Evolutionary conservation across 2,329 filamentous ascomycete species (phyloP).

Genomic region (Venturia oleaginea): DNA sequence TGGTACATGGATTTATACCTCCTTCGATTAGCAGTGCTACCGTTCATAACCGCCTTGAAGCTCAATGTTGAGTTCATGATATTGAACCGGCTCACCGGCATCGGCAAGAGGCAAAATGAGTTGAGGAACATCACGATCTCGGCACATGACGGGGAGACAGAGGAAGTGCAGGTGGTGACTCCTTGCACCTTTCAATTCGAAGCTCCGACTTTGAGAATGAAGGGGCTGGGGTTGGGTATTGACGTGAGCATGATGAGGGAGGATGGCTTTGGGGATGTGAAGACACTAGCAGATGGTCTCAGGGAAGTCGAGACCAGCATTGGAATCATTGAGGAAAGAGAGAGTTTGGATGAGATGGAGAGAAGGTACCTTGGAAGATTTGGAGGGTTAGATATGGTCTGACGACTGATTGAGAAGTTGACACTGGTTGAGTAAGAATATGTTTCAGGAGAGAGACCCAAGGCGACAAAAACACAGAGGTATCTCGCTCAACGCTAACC

Average conservation of each 20-base stretch:
- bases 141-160: not conserved
- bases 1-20: not conserved
- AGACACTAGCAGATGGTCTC: not conserved
- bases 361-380: constrained; percentile 1
- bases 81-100: not conserved
- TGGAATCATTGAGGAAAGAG: not conserved
- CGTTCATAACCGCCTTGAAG: not conserved
- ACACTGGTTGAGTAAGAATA: too few species aligned
- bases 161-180: not conserved
- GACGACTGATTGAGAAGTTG: not conserved
- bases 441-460: too few species aligned
- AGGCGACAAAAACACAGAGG: too few species aligned
- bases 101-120: not conserved
- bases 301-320: not conserved
- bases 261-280: not conserved
- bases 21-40: not conserved
- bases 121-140: not conserved
- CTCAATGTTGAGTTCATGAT: constrained; percentile 8
- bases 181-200: not conserved
- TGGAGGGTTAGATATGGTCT: not conserved
- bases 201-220: not conserved
- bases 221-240: not conserved
- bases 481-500: too few species aligned
- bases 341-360: not conserved
- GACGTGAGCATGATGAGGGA: not conserved